Evolutionary conservation across 345 rosid species (phyloP).

Genomic region (Rubroshorea leprosula): DNA sequence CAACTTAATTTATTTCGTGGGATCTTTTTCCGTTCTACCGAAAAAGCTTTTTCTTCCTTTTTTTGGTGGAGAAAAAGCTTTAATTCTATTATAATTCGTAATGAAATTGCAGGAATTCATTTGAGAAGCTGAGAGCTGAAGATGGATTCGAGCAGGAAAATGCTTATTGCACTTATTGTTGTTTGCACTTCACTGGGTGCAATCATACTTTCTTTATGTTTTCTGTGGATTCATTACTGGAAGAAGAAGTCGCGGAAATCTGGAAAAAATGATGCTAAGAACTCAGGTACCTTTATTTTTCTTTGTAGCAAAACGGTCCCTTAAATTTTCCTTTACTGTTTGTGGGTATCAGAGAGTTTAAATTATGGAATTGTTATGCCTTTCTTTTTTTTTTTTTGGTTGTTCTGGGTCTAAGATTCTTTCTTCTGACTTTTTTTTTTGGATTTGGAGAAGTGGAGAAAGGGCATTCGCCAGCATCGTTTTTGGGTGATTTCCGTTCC

Average conservation of each 20-base stretch:
- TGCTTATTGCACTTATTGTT: slow-evolving; percentile 46
- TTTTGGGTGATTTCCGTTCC: slow-evolving; percentile 50
- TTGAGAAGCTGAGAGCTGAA: slow-evolving; percentile 34
- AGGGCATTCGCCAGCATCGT: slow-evolving; percentile 40
- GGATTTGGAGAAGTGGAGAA: slow-evolving; percentile 39
- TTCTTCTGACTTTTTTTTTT: slow-evolving; percentile 16
- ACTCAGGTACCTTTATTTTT: slow-evolving; percentile 40
- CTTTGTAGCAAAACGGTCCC: not conserved
- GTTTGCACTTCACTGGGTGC: slow-evolving; percentile 46
- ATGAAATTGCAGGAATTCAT: slow-evolving; percentile 36
- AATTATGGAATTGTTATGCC: not conserved
- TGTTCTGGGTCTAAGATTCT: slow-evolving; percentile 11
- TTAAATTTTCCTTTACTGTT: slow-evolving; percentile 5
- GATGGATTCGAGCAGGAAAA: slow-evolving; percentile 37
- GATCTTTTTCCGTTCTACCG: not conserved
- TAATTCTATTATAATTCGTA: slow-evolving; percentile 10
- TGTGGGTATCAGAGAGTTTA: not conserved
- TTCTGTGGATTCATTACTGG: slow-evolving; percentile 41
- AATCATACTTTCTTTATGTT: slow-evolving; percentile 35
- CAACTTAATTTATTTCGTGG: too few species aligned
- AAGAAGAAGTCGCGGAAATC: slow-evolving; percentile 38
- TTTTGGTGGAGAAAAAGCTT: slow-evolving; percentile 1
- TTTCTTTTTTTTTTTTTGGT: too few species aligned
- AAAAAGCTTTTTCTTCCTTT: not conserved
- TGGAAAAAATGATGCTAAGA: slow-evolving; percentile 28